These are phyloP conservation scores for Phytophthora nicotianae DNA, from an alignment of 352 stramenopile genomes.

Conservation along the genomic window DNA sequence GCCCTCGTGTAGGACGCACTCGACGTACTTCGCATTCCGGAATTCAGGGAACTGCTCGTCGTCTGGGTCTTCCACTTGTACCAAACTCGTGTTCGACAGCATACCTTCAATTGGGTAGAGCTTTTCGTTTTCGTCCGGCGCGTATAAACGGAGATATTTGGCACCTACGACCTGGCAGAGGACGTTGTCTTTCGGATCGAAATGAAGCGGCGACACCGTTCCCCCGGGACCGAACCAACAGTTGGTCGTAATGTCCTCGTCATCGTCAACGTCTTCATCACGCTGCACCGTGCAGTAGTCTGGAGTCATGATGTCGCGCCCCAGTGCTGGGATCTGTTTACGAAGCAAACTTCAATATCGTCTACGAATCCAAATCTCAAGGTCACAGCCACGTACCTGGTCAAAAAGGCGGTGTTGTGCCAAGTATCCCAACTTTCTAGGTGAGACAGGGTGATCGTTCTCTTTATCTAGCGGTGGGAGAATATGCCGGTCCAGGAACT, in stretches of 20 bases:
- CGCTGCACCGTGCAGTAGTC: conserved; percentile 89
- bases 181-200: conserved; percentile 91
- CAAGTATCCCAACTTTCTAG: conserved; percentile 67
- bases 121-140: conserved; percentile 62
- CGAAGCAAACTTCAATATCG: conserved; percentile 15
- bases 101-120: conserved; percentile 87
- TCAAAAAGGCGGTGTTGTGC: conserved; percentile 92
- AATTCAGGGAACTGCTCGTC: conserved; percentile 62
- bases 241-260: conserved; percentile 79
- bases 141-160: conserved; percentile 88
- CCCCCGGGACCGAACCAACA: conserved; percentile 85
- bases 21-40: conserved; percentile 51
- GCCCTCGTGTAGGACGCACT: conserved; percentile 71
- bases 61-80: conserved; percentile 64
- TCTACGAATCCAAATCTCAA: background rate
- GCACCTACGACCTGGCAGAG: conserved; percentile 85
- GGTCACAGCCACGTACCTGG: conserved; percentile 50
- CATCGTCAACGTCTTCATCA: conserved; percentile 40
- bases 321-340: conserved; percentile 77
- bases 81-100: conserved; percentile 86
- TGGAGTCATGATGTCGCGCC: conserved; percentile 81
- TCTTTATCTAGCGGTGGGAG: conserved; percentile 11
- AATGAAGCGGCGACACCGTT: conserved; percentile 89
- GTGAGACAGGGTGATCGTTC: background rate
- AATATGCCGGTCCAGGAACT: conserved; percentile 76